A percentile compares a stretch with the other conserved stretches of the same genome.
phyloP scores from a whole-genome alignment of 78 protist species.

The Creolimax fragrantissima region DNA sequence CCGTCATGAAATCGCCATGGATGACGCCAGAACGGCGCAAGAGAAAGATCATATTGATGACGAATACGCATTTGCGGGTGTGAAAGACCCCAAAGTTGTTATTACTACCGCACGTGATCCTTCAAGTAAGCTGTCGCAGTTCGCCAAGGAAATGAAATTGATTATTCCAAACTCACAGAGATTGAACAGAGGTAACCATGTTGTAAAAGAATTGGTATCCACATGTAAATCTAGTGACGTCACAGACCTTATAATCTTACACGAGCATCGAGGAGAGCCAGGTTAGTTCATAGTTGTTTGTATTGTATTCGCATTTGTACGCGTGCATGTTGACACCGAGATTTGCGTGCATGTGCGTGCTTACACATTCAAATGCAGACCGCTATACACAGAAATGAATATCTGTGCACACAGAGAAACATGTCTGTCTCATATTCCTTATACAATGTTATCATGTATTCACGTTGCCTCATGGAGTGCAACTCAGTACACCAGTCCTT shows the following conservation, averaged over 20 bases:
- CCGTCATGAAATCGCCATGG: constrained; percentile 34
- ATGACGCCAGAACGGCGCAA: constrained; percentile 27
- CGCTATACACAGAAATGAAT: background rate
- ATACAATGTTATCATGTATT: too few relatives aligned
- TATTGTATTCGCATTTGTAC: background rate
- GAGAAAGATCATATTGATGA: constrained; percentile 72
- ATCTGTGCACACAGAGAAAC: background rate
- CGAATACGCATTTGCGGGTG: constrained; percentile 95
- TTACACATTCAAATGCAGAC: background rate
- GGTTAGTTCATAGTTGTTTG: constrained; percentile 34
- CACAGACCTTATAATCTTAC: constrained; percentile 92
- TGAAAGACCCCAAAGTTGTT: constrained; percentile 86
- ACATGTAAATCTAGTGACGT: constrained; percentile 75
- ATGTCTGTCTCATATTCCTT: too few relatives aligned
- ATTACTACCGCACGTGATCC: constrained; percentile 95
- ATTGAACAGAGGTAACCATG: constrained; percentile 85
- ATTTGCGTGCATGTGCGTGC: background rate
- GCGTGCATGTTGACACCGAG: background rate
- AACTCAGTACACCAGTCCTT: too few relatives aligned
- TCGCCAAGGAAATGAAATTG: constrained; percentile 86
- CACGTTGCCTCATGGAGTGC: too few relatives aligned
- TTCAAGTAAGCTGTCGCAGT: constrained; percentile 65
- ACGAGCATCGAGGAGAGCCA: constrained; percentile 95
- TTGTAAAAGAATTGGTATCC: constrained; percentile 69
- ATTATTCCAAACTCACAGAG: constrained; percentile 88